Percentiles rank a stretch among this genome's conserved stretches.
phyloP scores from a whole-genome alignment of 1,284 basidiomycete genomes.

The Cutaneotrichosporon sp. region DNA sequence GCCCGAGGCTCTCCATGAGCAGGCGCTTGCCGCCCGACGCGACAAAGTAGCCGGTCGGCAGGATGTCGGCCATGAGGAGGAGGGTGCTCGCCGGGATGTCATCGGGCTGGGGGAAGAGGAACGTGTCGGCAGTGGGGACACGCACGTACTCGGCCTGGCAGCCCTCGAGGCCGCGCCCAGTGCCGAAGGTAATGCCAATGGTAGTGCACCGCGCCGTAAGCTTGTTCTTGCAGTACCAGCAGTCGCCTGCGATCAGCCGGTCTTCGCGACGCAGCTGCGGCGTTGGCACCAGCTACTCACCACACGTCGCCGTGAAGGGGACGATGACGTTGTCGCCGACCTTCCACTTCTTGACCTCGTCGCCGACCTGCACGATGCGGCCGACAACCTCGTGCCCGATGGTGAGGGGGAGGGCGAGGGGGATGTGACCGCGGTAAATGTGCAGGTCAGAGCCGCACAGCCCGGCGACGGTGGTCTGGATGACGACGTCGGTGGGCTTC shows the following conservation, averaged over 20 bases:
- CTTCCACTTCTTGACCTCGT: constrained; percentile 65
- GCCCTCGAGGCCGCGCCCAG: constrained; percentile 65
- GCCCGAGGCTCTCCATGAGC: constrained; percentile 14
- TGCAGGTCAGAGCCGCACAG: constrained; percentile 72
- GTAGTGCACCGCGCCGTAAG: constrained; percentile 74
- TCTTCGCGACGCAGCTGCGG: not conserved
- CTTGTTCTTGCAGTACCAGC: constrained; percentile 66
- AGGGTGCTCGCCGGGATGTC: constrained; percentile 49
- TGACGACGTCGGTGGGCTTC: constrained; percentile 37
- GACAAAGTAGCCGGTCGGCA: constrained; percentile 55
- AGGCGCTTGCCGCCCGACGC: constrained; percentile 51
- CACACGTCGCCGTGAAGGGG: constrained; percentile 81
- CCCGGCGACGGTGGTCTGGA: constrained; percentile 40
- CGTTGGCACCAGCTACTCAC: constrained; percentile 57
- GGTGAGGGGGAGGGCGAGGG: constrained; percentile 28
- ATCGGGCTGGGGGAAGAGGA: constrained; percentile 50
- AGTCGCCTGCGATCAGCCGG: constrained; percentile 30
- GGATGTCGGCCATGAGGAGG: constrained; percentile 55
- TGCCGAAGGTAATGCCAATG: constrained; percentile 32
- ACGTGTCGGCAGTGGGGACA: constrained; percentile 60
- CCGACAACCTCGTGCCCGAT: constrained; percentile 82
- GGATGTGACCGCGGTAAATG: constrained; percentile 65
- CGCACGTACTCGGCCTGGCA: constrained; percentile 85
- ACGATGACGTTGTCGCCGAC: constrained; percentile 82
- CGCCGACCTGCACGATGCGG: constrained; percentile 70